A percentile compares a stretch with the other conserved stretches of the same genome.
Conservation (phyloP, 345 rosid genomes). For the Lagerstroemia speciosa region DNA sequence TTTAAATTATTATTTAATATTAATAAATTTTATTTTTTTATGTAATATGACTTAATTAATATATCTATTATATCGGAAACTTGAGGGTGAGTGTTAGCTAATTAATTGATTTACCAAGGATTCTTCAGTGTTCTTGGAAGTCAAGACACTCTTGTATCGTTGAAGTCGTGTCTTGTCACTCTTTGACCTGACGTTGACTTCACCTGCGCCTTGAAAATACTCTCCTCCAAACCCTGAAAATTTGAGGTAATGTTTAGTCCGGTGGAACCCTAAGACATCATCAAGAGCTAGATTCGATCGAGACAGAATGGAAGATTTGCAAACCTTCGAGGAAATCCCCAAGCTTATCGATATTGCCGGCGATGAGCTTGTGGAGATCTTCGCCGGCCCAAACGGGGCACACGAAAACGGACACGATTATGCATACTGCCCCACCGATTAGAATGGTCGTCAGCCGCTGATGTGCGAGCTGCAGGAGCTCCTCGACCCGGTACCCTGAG, state of each 20-base stretch:
- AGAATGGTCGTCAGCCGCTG: slow-evolving; percentile 54
- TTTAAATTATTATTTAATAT: no score
- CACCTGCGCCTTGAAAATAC: slow-evolving; percentile 30
- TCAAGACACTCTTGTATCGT: slow-evolving; percentile 44
- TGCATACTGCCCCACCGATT: slow-evolving; percentile 49
- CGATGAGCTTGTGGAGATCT: slow-evolving; percentile 52
- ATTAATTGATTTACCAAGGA: slow-evolving; percentile 34
- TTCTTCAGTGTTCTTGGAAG: slow-evolving; percentile 55
- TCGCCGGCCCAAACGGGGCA: slow-evolving; percentile 74
- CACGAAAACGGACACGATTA: slow-evolving; percentile 37
- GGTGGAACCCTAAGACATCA: neutral
- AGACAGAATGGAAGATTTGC: no score
- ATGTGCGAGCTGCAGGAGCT: slow-evolving; percentile 40
- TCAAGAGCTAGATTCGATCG: no score
- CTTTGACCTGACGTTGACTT: slow-evolving; percentile 16
- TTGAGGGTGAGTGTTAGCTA: no score
- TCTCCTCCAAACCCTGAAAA: slow-evolving; percentile 50
- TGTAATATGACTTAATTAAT: no score
- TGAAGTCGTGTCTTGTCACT: slow-evolving; percentile 29
- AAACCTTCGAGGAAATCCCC: slow-evolving; percentile 56
- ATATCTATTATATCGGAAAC: no score
- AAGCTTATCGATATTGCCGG: slow-evolving; percentile 44
- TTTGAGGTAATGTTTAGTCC: neutral
- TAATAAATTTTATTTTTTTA: no score
- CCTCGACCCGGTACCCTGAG: slow-evolving; percentile 52